A percentile compares a stretch with the other conserved stretches of the same genome.
Conservation (phyloP, 768 basidiomycete genomes). For the Xerocomus potaroensis region DNA sequence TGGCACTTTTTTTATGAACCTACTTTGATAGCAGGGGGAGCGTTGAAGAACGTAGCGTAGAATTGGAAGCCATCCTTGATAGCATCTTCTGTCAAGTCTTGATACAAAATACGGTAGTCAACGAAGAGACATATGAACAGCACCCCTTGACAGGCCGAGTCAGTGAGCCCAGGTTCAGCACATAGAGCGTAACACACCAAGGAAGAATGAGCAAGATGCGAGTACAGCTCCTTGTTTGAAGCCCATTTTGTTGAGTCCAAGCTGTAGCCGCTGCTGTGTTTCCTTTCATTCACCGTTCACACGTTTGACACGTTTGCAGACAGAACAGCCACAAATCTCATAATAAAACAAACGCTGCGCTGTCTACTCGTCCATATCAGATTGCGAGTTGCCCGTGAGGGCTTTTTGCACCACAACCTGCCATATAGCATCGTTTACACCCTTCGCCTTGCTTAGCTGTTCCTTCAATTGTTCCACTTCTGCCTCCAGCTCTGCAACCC, state of each 20-base stretch:
- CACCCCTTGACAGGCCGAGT: slow-evolving; percentile 46
- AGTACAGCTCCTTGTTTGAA: slow-evolving; percentile 89
- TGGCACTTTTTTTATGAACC: slow-evolving; percentile 14
- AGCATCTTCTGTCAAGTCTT: slow-evolving; percentile 56
- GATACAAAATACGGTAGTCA: slow-evolving; percentile 82
- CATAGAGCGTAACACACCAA: slow-evolving; percentile 52
- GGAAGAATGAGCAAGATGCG: slow-evolving; percentile 82
- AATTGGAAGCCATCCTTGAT: slow-evolving; percentile 80
- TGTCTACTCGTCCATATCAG: slow-evolving; percentile 14
- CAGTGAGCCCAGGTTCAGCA: slow-evolving; percentile 15
- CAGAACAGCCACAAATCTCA: slow-evolving; percentile 17
- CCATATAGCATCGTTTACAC: slow-evolving; percentile 96
- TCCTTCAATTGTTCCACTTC: slow-evolving; percentile 65
- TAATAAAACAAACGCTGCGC: too few species aligned
- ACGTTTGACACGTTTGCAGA: slow-evolving; percentile 19
- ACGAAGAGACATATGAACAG: slow-evolving; percentile 83
- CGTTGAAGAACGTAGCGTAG: slow-evolving; percentile 89
- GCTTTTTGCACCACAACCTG: slow-evolving; percentile 70
- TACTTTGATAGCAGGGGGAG: slow-evolving; percentile 92
- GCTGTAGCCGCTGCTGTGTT: not conserved
- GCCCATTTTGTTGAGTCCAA: slow-evolving; percentile 50
- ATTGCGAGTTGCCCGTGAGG: slow-evolving; percentile 26
- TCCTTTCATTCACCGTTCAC: too few species aligned
- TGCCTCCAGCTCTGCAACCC: slow-evolving; percentile 63
- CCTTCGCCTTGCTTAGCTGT: slow-evolving; percentile 78